phyloP scores from a whole-genome alignment of 73 alveolate genomes.

The Tetrahymena malaccensis region DNA sequence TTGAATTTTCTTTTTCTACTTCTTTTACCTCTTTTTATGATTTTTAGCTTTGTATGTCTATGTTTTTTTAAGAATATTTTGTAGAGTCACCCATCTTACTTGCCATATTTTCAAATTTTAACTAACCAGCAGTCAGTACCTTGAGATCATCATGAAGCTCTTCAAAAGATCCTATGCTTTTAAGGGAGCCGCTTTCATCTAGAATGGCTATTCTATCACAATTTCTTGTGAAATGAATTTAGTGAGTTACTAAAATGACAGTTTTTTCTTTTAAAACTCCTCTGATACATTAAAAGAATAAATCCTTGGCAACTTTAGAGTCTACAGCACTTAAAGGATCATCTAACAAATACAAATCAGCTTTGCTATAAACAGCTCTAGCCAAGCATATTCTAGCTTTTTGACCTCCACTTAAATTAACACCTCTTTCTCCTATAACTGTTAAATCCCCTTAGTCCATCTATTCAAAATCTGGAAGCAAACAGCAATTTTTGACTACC shows the following conservation, averaged over 20 bases:
- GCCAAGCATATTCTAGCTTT: slow-evolving; percentile 85
- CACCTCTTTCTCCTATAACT: slow-evolving; percentile 83
- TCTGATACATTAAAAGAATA: slow-evolving; percentile 28
- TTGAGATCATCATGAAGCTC: background rate
- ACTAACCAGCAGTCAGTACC: background rate
- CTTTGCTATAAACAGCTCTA: slow-evolving; percentile 78
- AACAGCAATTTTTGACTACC: slow-evolving; percentile 61
- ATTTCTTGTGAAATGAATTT: slow-evolving; percentile 18
- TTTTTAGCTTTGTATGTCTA: background rate
- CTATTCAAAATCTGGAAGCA: slow-evolving; percentile 64
- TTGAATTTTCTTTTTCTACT: background rate
- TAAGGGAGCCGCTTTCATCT: slow-evolving; percentile 8
- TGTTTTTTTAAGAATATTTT: too few species aligned
- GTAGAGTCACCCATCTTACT: background rate
- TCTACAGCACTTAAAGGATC: slow-evolving; percentile 81
- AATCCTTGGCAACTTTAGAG: slow-evolving; percentile 60
- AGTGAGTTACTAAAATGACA: slow-evolving; percentile 24
- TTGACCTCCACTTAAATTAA: slow-evolving; percentile 84
- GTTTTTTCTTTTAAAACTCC: slow-evolving; percentile 8
- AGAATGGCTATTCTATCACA: slow-evolving; percentile 16
- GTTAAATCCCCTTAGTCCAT: slow-evolving; percentile 65
- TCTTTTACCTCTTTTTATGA: background rate
- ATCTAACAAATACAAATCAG: slow-evolving; percentile 61
- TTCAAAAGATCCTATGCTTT: background rate
- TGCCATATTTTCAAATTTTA: background rate